Conservation (phyloP, 805 yeast genomes). For the Metschnikowia lachancei region DNA sequence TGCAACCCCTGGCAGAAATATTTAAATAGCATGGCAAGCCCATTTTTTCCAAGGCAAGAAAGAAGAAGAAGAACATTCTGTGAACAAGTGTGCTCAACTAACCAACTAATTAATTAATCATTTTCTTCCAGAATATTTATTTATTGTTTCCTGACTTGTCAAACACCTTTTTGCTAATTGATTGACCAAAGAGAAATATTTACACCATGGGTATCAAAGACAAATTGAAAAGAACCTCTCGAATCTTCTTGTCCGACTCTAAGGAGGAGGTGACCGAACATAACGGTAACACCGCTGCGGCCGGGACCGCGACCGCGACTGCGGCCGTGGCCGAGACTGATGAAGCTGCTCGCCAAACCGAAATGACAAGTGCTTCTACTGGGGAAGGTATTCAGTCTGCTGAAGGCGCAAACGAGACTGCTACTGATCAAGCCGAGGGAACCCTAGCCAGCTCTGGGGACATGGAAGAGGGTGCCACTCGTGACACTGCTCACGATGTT, state of each 20-base stretch:
- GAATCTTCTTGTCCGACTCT: slow-evolving; percentile 16
- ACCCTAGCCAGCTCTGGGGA: slow-evolving; percentile 13
- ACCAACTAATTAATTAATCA: too few species aligned
- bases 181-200: neutral
- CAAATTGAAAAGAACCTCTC: slow-evolving; percentile 18
- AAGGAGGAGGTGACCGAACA: slow-evolving; percentile 14
- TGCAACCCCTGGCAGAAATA: slow-evolving; percentile 14
- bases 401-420: slow-evolving; percentile 1
- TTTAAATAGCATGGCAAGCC: slow-evolving; percentile 12
- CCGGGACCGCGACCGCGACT: slow-evolving; percentile 1
- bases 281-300: neutral
- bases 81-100: slow-evolving; percentile 1
- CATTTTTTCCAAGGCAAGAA: slow-evolving; percentile 1
- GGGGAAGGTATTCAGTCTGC: neutral
- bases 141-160: neutral
- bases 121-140: neutral
- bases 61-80: slow-evolving; percentile 5
- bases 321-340: slow-evolving; percentile 1
- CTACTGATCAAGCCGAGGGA: slow-evolving; percentile 10
- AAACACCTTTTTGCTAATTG: neutral
- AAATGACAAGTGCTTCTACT: slow-evolving; percentile 1
- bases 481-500: slow-evolving; percentile 6
- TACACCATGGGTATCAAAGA: slow-evolving; percentile 18
- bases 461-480: slow-evolving; percentile 8
- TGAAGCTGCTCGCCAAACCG: slow-evolving; percentile 1